phyloP scores from a whole-genome alignment of 2,329 filamentous ascomycete genomes.

The Grosmannia clavigera region DNA sequence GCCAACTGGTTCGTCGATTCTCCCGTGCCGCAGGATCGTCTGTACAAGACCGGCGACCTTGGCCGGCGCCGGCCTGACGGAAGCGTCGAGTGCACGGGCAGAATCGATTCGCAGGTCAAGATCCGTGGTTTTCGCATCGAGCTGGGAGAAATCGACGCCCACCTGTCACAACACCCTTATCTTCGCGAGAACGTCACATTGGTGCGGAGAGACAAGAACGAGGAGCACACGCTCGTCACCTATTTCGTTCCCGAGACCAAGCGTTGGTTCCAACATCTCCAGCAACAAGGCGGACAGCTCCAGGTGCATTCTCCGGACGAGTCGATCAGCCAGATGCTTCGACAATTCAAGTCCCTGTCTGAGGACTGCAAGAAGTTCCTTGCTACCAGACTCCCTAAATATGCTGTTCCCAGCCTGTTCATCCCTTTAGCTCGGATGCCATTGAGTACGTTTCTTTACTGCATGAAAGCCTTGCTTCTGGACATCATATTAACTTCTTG shows the following conservation, averaged over 20 bases:
- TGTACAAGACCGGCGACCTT: constrained; percentile 82
- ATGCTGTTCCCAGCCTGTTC: constrained; percentile 63
- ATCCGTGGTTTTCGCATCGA: constrained; percentile 94
- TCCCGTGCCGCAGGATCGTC: constrained; percentile 59
- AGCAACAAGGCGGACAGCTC: constrained; percentile 41
- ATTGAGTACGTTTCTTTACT: constrained; percentile 4
- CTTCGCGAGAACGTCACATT: constrained; percentile 79
- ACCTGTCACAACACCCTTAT: constrained; percentile 61
- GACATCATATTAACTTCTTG: not conserved
- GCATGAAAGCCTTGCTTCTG: too few species aligned
- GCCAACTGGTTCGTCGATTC: constrained; percentile 77
- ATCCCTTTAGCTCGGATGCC: constrained; percentile 52
- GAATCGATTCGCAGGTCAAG: constrained; percentile 73
- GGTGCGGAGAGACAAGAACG: constrained; percentile 69
- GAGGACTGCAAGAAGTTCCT: constrained; percentile 32
- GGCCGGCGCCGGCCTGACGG: constrained; percentile 60
- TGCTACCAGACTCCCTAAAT: constrained; percentile 57
- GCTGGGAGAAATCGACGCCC: constrained; percentile 80
- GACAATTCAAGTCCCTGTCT: constrained; percentile 8
- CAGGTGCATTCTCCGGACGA: constrained; percentile 18
- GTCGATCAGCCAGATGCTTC: constrained; percentile 7
- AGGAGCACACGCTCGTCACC: constrained; percentile 76
- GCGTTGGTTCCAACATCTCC: constrained; percentile 47
- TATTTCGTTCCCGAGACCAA: constrained; percentile 77
- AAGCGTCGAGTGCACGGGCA: constrained; percentile 65